phyloP scores from a whole-genome alignment of 768 basidiomycete genomes.

The Lentinus tigrinus region DNA sequence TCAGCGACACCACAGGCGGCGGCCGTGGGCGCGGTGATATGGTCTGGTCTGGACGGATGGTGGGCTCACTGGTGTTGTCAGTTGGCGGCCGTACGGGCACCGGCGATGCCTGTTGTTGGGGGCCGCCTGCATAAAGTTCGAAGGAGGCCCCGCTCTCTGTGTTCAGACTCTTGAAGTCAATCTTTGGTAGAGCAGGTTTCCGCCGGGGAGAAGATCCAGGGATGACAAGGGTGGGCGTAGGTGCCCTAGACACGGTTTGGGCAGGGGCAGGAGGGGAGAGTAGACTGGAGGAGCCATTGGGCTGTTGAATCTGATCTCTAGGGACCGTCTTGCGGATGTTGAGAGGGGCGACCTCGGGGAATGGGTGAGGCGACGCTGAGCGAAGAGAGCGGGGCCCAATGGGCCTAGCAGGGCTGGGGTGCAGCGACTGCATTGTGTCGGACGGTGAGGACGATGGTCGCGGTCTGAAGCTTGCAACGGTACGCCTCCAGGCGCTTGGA shows the following conservation, averaged over 20 bases:
- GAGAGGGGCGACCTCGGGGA: slow-evolving; percentile 38
- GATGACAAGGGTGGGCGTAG: slow-evolving; percentile 25
- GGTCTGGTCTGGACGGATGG: slow-evolving; percentile 40
- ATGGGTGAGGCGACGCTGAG: slow-evolving; percentile 41
- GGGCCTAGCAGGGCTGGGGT: slow-evolving; percentile 37
- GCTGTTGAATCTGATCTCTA: slow-evolving; percentile 17
- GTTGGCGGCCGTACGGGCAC: slow-evolving; percentile 30
- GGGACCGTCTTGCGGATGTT: slow-evolving; percentile 40
- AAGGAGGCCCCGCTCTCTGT: slow-evolving; percentile 18
- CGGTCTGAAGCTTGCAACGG: slow-evolving; percentile 12
- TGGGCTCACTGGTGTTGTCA: slow-evolving; percentile 40
- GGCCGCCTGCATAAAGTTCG: slow-evolving; percentile 28
- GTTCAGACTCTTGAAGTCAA: slow-evolving; percentile 18
- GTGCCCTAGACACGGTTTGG: slow-evolving; percentile 20
- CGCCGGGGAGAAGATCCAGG: slow-evolving; percentile 32
- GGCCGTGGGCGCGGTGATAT: slow-evolving; percentile 37
- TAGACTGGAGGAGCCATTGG: slow-evolving; percentile 30
- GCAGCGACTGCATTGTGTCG: slow-evolving; percentile 27
- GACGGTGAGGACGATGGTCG: slow-evolving; percentile 18
- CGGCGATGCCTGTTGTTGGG: slow-evolving; percentile 16
- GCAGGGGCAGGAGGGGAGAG: slow-evolving; percentile 14
- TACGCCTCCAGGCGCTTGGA: slow-evolving; percentile 8
- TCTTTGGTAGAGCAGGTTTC: slow-evolving; percentile 37
- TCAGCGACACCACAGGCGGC: slow-evolving; percentile 24
- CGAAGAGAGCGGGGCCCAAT: slow-evolving; percentile 51